Evolutionary conservation across 2,329 filamentous ascomycete genomes (phyloP).

Genomic region (Fusarium globosum): DNA sequence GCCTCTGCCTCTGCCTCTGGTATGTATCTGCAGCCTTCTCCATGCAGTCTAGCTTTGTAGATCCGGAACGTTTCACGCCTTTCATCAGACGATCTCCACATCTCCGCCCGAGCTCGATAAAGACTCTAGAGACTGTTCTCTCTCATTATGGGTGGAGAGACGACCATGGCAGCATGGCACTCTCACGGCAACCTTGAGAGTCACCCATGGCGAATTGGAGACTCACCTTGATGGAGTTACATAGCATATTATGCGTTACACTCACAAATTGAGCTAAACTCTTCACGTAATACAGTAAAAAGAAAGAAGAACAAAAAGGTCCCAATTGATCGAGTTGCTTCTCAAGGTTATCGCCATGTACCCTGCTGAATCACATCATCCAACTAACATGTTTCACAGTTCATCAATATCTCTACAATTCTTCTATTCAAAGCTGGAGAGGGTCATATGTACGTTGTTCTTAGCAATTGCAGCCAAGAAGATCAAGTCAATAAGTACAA

Average conservation of each 20-base stretch:
- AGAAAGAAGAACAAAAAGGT: neutral
- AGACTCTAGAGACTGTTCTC: neutral
- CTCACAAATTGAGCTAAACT: neutral
- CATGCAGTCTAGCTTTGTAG: slow-evolving; percentile 31
- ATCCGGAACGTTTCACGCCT: slow-evolving; percentile 22
- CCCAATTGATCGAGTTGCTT: neutral
- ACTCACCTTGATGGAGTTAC: slow-evolving; percentile 13
- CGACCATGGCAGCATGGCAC: neutral
- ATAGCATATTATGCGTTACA: neutral
- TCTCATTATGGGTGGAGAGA: neutral
- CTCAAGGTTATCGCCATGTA: neutral
- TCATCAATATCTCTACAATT: neutral
- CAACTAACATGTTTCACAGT: neutral
- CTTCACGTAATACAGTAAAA: neutral
- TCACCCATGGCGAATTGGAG: neutral
- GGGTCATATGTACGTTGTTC: slow-evolving; percentile 26
- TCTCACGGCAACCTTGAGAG: slow-evolving; percentile 22
- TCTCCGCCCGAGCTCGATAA: slow-evolving; percentile 1
- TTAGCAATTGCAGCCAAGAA: slow-evolving; percentile 12
- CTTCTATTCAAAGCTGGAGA: slow-evolving; percentile 14
- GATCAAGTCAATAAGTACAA: slow-evolving; percentile 23
- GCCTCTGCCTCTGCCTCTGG: slow-evolving; percentile 7
- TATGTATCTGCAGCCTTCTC: slow-evolving; percentile 17
- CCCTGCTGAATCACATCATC: neutral
- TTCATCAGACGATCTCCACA: slow-evolving; percentile 16